phyloP scores from a whole-genome alignment of 2,329 filamentous ascomycete genomes.

The Hymenoscyphus albidus region DNA sequence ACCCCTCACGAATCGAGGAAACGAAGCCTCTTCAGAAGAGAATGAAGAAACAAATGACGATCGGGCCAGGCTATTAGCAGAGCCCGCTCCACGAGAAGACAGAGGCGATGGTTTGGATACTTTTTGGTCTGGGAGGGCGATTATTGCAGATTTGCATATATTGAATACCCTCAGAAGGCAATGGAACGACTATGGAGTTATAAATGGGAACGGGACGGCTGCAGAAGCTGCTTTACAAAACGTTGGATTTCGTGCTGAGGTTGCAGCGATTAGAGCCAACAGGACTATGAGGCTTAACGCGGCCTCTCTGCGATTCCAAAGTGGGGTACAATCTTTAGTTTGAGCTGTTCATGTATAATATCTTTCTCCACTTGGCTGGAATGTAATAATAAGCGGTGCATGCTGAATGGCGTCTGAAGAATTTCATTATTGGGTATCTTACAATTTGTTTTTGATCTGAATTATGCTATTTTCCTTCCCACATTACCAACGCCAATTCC shows the following conservation, averaged over 20 bases:
- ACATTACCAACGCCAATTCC: constrained; percentile 93
- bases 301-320: constrained; percentile 27
- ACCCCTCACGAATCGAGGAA: constrained; percentile 14
- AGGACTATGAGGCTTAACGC: constrained; percentile 29
- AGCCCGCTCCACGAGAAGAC: constrained; percentile 19
- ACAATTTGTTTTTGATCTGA: constrained; percentile 10
- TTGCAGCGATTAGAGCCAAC: constrained; percentile 26
- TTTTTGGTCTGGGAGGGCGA: constrained; percentile 33
- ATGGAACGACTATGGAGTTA: constrained; percentile 29
- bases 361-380: background rate
- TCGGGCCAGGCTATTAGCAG: constrained; percentile 24
- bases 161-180: constrained; percentile 32
- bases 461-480: constrained; percentile 76
- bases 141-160: constrained; percentile 34
- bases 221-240: constrained; percentile 31
- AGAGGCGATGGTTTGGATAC: constrained; percentile 31
- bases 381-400: background rate
- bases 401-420: background rate
- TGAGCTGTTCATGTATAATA: constrained; percentile 12
- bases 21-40: constrained; percentile 5
- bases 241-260: constrained; percentile 30
- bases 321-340: constrained; percentile 21
- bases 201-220: constrained; percentile 14
- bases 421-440: background rate
- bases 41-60: constrained; percentile 23